Evolutionary conservation across 1,284 basidiomycete genomes (phyloP).

Genomic region (Melampsora americana): DNA sequence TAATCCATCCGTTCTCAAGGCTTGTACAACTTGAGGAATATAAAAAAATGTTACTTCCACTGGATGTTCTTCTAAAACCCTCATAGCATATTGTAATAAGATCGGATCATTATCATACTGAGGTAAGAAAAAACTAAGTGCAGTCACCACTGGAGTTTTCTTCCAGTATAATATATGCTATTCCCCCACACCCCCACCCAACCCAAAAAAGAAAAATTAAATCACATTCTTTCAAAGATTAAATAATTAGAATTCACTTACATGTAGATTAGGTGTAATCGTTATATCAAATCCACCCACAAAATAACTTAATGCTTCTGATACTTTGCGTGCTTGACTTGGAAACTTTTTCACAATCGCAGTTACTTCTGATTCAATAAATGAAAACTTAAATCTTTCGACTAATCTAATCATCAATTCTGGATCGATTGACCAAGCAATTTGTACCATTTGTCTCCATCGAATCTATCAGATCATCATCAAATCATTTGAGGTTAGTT

Average conservation of each 20-base stretch:
- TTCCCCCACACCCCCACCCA: background rate
- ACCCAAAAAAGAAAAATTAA: background rate
- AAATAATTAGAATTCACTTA: background rate
- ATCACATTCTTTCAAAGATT: background rate
- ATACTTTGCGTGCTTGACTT: conserved; percentile 38
- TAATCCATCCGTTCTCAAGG: conserved; percentile 78
- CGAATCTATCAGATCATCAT: conserved; percentile 38
- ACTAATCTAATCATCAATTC: conserved; percentile 27
- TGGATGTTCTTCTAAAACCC: conserved; percentile 89
- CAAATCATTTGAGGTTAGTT: background rate
- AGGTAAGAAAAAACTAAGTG: conserved; percentile 56
- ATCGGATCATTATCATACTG: conserved; percentile 78
- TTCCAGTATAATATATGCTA: conserved; percentile 43
- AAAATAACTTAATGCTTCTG: conserved; percentile 40
- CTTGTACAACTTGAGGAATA: conserved; percentile 97
- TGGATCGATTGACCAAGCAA: conserved; percentile 81
- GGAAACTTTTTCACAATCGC: conserved; percentile 27
- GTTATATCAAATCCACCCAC: conserved; percentile 21
- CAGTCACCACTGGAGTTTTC: conserved; percentile 43
- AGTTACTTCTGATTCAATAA: conserved; percentile 24
- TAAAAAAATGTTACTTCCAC: conserved; percentile 98
- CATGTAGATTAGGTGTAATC: conserved; percentile 37
- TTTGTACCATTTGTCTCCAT: conserved; percentile 66
- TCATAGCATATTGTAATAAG: conserved; percentile 92
- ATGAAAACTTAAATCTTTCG: conserved; percentile 27